Percentiles rank a stretch among this genome's conserved stretches.
phyloP scores from a whole-genome alignment of 768 basidiomycete genomes.

The Suillus sp. region DNA sequence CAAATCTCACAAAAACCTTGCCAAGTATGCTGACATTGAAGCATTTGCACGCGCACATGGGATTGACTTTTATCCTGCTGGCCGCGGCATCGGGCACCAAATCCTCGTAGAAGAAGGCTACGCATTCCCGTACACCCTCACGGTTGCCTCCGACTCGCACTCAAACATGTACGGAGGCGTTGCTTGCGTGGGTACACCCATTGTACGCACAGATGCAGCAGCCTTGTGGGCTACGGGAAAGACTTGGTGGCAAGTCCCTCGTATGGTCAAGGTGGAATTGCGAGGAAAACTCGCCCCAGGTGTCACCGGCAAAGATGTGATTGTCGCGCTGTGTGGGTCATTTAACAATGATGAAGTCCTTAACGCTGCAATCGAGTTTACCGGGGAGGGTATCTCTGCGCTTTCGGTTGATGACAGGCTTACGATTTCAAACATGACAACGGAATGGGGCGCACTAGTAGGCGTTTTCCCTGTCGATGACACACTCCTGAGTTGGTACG shows the following conservation, averaged over 20 bases:
- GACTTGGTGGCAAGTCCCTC: slow-evolving; percentile 99
- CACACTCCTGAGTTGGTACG: slow-evolving; percentile 85
- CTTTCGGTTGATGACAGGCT: slow-evolving; percentile 89
- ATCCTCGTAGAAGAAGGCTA: slow-evolving; percentile 98
- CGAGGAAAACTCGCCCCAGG: slow-evolving; percentile 80
- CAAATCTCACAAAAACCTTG: slow-evolving; percentile 83
- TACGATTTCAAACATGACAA: slow-evolving; percentile 99
- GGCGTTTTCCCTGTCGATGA: slow-evolving; percentile 95
- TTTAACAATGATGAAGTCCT: slow-evolving; percentile 97
- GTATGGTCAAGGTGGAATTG: slow-evolving; percentile 94
- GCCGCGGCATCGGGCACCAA: slow-evolving; percentile 97
- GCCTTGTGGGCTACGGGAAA: slow-evolving; percentile 98
- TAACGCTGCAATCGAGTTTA: slow-evolving; percentile 96
- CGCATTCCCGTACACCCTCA: slow-evolving; percentile 93
- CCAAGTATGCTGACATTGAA: slow-evolving; percentile 92
- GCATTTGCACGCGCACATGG: slow-evolving; percentile 81
- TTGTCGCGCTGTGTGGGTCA: slow-evolving; percentile 92
- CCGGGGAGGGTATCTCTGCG: slow-evolving; percentile 79
- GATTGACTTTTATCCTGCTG: slow-evolving; percentile 96
- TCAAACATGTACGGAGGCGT: slow-evolving; percentile 99
- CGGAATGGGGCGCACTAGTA: slow-evolving; percentile 97
- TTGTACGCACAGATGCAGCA: slow-evolving; percentile 93
- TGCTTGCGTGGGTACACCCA: slow-evolving; percentile 95
- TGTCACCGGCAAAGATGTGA: slow-evolving; percentile 97
- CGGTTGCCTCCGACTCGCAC: slow-evolving; percentile 95